Percentiles rank a stretch among this genome's conserved stretches.
Conservation (phyloP, 2,329 filamentous ascomycete species). For the Trichoderma sp. region DNA sequence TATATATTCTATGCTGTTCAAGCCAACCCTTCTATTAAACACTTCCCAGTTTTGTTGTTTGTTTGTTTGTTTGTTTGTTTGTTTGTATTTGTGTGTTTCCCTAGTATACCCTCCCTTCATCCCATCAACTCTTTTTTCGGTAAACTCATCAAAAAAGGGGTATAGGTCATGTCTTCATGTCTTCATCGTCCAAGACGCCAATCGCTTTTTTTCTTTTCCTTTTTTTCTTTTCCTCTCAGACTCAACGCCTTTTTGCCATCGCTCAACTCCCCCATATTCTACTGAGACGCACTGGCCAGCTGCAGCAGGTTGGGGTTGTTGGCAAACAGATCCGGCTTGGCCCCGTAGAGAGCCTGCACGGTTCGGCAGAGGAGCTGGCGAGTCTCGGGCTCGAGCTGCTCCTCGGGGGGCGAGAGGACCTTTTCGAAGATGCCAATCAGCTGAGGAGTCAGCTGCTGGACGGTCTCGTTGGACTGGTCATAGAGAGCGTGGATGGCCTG, state of each 20-base stretch:
- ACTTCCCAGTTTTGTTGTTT: not conserved
- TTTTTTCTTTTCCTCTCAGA: not conserved
- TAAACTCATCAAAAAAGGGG: constrained; percentile 18
- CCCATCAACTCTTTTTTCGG: not conserved
- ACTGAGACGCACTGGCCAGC: constrained; percentile 28
- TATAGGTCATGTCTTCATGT: constrained; percentile 21
- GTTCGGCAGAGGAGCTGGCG: constrained; percentile 63
- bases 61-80: not conserved
- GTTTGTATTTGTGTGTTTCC: not conserved
- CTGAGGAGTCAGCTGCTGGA: constrained; percentile 66
- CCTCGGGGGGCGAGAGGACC: constrained; percentile 67
- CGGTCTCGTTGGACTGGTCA: constrained; percentile 65
- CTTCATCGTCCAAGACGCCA: constrained; percentile 18
- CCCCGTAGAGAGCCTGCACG: constrained; percentile 48
- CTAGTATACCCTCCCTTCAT: constrained; percentile 6
- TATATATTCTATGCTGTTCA: not conserved
- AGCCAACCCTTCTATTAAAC: constrained; percentile 17
- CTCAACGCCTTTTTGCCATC: not conserved
- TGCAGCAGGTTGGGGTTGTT: constrained; percentile 33
- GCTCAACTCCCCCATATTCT: not conserved
- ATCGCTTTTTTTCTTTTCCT: not conserved
- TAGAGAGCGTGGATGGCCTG: constrained; percentile 85
- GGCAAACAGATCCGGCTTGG: constrained; percentile 33
- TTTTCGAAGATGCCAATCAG: constrained; percentile 70
- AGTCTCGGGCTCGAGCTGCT: constrained; percentile 72